Percentiles rank a stretch among this genome's conserved stretches.
phyloP scores from a whole-genome alignment of 2,329 filamentous ascomycete species.

The Diaporthe citri region DNA sequence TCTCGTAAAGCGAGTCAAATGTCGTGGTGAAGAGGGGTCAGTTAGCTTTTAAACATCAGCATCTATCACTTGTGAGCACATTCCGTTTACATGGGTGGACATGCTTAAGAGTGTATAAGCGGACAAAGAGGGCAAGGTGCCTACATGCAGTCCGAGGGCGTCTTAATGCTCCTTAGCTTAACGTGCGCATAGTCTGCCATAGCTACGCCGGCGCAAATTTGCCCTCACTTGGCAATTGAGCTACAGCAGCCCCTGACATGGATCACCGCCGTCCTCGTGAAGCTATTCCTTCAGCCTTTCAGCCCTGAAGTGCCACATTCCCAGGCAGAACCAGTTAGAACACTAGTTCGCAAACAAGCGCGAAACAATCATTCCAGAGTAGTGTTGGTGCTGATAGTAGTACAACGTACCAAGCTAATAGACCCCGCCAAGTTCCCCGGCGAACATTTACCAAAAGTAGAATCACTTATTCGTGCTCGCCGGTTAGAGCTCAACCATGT shows the following conservation, averaged over 20 bases:
- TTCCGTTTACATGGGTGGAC: not conserved
- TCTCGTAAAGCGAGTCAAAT: too few relatives aligned
- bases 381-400: not conserved
- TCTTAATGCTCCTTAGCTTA: not conserved
- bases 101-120: not conserved
- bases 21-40: too few relatives aligned
- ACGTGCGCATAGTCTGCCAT: not conserved
- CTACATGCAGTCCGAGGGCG: not conserved
- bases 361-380: not conserved
- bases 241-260: not conserved
- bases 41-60: not conserved
- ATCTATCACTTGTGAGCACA: not conserved
- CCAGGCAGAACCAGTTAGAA: not conserved
- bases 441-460: too few relatives aligned
- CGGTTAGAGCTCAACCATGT: too few relatives aligned
- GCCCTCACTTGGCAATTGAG: not conserved
- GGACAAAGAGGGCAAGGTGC: not conserved
- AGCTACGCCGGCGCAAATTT: not conserved
- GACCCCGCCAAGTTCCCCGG: not conserved
- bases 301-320: not conserved
- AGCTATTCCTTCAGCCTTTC: slow-evolving; percentile 6
- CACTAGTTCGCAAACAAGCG: not conserved
- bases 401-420: not conserved
- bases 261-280: not conserved
- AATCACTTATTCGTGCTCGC: too few relatives aligned